phyloP scores from a whole-genome alignment of 495 filamentous ascomycete species.

The Bacidia gigantensis region DNA sequence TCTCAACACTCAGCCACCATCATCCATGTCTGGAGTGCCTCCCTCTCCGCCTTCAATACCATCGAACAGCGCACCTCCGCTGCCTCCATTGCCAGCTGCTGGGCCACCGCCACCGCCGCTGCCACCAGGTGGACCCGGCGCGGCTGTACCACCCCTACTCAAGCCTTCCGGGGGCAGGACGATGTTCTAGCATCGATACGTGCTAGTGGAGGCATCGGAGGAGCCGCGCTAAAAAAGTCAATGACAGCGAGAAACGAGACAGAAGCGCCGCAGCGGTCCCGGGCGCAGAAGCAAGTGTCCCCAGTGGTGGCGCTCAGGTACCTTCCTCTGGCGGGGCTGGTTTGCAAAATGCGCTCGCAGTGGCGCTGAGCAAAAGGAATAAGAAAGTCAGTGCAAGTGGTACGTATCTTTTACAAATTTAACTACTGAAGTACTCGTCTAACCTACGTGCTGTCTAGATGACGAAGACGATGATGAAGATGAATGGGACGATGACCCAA shows the following conservation, averaged over 20 bases:
- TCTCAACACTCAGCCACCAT: slow-evolving; percentile 24
- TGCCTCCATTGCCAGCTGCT: slow-evolving; percentile 30
- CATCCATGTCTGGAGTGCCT: slow-evolving; percentile 24
- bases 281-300: slow-evolving; percentile 38
- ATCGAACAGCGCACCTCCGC: slow-evolving; percentile 29
- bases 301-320: slow-evolving; percentile 38
- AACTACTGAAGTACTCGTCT: slow-evolving; percentile 10
- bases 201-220: slow-evolving; percentile 55
- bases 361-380: slow-evolving; percentile 65
- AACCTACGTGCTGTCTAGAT: slow-evolving; percentile 36
- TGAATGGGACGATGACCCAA: slow-evolving; percentile 52
- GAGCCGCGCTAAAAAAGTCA: slow-evolving; percentile 68
- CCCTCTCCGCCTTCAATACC: slow-evolving; percentile 34
- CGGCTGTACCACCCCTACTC: slow-evolving; percentile 44
- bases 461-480: slow-evolving; percentile 71
- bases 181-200: slow-evolving; percentile 75
- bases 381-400: slow-evolving; percentile 81
- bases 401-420: slow-evolving; percentile 37
- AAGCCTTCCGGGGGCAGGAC: slow-evolving; percentile 37
- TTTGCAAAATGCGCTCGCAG: slow-evolving; percentile 70
- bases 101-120: slow-evolving; percentile 58
- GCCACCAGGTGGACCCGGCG: slow-evolving; percentile 51
- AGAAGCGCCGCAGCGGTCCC: slow-evolving; percentile 60
- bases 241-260: slow-evolving; percentile 61
- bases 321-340: slow-evolving; percentile 40